Evolutionary conservation across 805 yeast genomes (phyloP).

Genomic region (Candida hispaniensis): DNA sequence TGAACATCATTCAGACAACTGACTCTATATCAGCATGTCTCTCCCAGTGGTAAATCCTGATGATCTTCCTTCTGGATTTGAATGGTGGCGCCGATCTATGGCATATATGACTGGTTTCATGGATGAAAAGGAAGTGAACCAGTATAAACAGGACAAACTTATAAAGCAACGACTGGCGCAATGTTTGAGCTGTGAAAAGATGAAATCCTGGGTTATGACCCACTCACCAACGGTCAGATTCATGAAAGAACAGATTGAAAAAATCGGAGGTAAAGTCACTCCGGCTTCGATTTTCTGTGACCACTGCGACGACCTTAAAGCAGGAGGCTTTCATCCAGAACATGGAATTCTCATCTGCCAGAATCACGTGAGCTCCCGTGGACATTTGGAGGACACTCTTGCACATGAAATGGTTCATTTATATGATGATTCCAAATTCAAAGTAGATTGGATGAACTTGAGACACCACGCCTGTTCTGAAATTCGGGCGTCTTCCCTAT

Average conservation of each 20-base stretch:
- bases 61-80: conserved; percentile 38
- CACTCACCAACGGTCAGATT: conserved; percentile 72
- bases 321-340: conserved; percentile 92
- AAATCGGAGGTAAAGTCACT: conserved; percentile 45
- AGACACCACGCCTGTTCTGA: conserved; percentile 96
- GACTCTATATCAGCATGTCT: conserved; percentile 1
- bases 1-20: no score
- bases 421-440: conserved; percentile 79
- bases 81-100: conserved; percentile 72
- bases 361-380: conserved; percentile 59
- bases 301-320: conserved; percentile 67
- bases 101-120: conserved; percentile 64
- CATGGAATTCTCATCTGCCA: conserved; percentile 80
- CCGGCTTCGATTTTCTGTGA: conserved; percentile 59
- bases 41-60: conserved; percentile 12
- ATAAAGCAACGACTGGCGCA: conserved; percentile 38
- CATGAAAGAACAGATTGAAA: conserved; percentile 72
- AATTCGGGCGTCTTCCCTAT: conserved; percentile 79
- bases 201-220: conserved; percentile 66
- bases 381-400: conserved; percentile 81
- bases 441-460: conserved; percentile 74
- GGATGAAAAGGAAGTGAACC: conserved; percentile 38
- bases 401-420: conserved; percentile 92
- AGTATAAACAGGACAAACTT: conserved; percentile 46
- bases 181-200: conserved; percentile 62